Evolutionary conservation across 805 yeast species (phyloP).

Genomic region (Barnettozyma botsteinii): DNA sequence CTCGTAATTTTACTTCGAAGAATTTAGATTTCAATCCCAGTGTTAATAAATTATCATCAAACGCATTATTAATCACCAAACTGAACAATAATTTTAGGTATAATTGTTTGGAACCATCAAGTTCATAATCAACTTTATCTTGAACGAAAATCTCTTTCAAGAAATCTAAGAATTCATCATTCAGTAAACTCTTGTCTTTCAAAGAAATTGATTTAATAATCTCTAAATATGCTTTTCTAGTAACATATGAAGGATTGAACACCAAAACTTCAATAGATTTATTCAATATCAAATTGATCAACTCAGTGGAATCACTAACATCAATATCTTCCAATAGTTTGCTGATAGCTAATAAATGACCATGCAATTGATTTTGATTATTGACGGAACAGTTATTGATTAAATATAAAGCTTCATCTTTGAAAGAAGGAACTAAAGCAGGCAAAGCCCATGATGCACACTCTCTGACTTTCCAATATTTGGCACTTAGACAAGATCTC

Average conservation of each 20-base stretch:
- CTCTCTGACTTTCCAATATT: slow-evolving; percentile 81
- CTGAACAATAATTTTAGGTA: slow-evolving; percentile 31
- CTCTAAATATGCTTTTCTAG: slow-evolving; percentile 31
- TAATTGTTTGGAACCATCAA: slow-evolving; percentile 48
- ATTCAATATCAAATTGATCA: slow-evolving; percentile 1
- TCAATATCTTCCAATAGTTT: slow-evolving; percentile 22
- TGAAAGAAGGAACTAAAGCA: slow-evolving; percentile 35
- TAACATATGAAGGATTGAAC: slow-evolving; percentile 27
- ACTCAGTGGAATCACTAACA: background rate
- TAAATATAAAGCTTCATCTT: slow-evolving; percentile 26
- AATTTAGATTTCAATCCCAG: slow-evolving; percentile 33
- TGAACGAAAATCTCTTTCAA: slow-evolving; percentile 34
- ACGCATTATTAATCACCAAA: slow-evolving; percentile 19
- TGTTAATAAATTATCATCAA: slow-evolving; percentile 23
- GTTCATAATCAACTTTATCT: slow-evolving; percentile 22
- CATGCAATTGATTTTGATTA: slow-evolving; percentile 51
- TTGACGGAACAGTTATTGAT: slow-evolving; percentile 18
- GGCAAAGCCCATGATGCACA: slow-evolving; percentile 72
- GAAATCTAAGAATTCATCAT: slow-evolving; percentile 10
- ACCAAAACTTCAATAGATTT: slow-evolving; percentile 14
- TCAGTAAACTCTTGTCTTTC: background rate
- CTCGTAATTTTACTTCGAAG: slow-evolving; percentile 41
- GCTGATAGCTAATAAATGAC: slow-evolving; percentile 45
- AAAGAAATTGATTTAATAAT: slow-evolving; percentile 3
- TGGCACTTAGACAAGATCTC: slow-evolving; percentile 41